Base-by-base conservation (phyloP, 352 stramenopile genomes). In the Blastocystis sp. region DNA sequence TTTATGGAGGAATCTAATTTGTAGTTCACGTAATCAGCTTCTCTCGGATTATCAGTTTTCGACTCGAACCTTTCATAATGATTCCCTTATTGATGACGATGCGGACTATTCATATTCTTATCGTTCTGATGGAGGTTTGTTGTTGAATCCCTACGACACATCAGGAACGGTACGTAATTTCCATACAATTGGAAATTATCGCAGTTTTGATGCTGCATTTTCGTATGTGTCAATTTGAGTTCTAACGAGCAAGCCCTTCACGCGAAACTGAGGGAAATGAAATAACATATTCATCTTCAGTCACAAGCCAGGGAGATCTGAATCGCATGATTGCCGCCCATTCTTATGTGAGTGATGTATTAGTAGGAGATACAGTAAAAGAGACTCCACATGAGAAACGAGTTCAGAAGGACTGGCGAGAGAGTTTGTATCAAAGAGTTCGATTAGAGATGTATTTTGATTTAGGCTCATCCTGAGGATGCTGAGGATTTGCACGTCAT, bases 391-490 rank as follows among this genome's bases (percentile, higher is more conserved):
- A 44, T 22, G 11, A 30, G 19, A 30, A 81, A 27, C 15, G 35
- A 30, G 51, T 62, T 24, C 33, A 44, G 24, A 22, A 64, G 24
- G 44, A 81, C 27, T 81, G 70, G 70, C 60, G 51, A 22, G 70
- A 37, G 3, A 51, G 44, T 27, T 48, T 64, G 33, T 81, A 81
- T 35, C 27, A 53, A n/a, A 11, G 33, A 0, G 70, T 81, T 66
- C 7, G 27, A 19, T 27, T 19, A n/a, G n/a, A 40, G 17, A 1
- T 27, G n/a, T 60, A n/a, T 44, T 59, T 19, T 35, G 54, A 40
- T 11, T 44, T 40, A 81, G 70, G 70, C 70, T 30, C 70, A 81
- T 40, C 70, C 70, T 11, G 70, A 81, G 22, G 70, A 81, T 40
- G 70, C 70, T 11, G 70, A 81, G 27, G 70, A 59, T 11, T 37